Evolutionary conservation across 2,329 filamentous ascomycete genomes (phyloP).

Genomic region (Ascochyta clinopodiicola): DNA sequence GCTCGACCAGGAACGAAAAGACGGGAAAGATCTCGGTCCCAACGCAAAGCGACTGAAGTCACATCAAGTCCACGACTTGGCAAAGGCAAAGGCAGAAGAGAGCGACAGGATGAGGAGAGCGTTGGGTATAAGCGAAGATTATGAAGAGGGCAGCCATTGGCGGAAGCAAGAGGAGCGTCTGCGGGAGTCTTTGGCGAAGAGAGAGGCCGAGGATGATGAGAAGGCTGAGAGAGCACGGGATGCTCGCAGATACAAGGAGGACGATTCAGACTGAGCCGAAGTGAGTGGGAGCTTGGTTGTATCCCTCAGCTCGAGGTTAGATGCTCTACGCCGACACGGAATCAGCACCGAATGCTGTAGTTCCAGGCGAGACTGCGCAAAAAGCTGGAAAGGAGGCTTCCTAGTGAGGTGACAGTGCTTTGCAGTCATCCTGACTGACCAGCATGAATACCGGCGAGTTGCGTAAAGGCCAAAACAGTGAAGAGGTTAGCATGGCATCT

Average conservation of each 20-base stretch:
- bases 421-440: too few relatives aligned
- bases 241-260: conserved; percentile 32
- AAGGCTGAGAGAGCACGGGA: conserved; percentile 33
- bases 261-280: conserved; percentile 36
- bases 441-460: too few relatives aligned
- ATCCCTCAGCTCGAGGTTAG: background rate
- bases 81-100: conserved; percentile 94
- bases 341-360: too few relatives aligned
- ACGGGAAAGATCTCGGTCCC: conserved; percentile 44
- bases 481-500: conserved; percentile 4
- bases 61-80: conserved; percentile 95
- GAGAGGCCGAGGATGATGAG: conserved; percentile 46
- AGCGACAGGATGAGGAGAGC: conserved; percentile 86
- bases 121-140: conserved; percentile 83
- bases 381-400: background rate
- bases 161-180: conserved; percentile 78
- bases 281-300: background rate
- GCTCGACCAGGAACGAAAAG: conserved; percentile 58
- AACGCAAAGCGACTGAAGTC: conserved; percentile 72
- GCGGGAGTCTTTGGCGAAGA: conserved; percentile 52
- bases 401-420: background rate
- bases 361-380: too few relatives aligned
- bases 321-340: too few relatives aligned
- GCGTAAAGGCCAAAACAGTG: background rate
- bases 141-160: conserved; percentile 87